These are phyloP conservation scores for Dianthus caryophyllus DNA, from an alignment of 148 eudicot genomes.

Conservation along the genomic window DNA sequence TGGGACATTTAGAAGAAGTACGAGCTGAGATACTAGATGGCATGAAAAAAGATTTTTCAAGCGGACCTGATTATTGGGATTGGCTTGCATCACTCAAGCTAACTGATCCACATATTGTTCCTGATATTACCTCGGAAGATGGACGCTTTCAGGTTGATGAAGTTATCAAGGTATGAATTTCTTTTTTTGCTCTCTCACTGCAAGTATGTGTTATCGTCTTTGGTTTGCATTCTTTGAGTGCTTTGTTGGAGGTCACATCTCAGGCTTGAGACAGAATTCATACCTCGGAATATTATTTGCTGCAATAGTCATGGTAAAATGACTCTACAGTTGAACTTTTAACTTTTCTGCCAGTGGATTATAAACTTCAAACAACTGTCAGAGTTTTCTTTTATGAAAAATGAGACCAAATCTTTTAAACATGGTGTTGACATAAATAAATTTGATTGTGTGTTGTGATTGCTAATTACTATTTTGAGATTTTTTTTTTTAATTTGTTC, in stretches of 20 bases:
- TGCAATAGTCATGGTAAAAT: not conserved
- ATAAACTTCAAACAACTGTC: not conserved
- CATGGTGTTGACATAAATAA: not conserved
- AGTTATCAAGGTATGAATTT: slow-evolving; percentile 50
- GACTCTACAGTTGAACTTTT: not conserved
- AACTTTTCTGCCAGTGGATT: not conserved
- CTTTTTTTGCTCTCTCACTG: not conserved
- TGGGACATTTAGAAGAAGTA: slow-evolving; percentile 68
- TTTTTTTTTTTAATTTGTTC: not conserved
- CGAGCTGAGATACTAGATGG: slow-evolving; percentile 55
- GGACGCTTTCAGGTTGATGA: slow-evolving; percentile 37
- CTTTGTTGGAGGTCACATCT: not conserved
- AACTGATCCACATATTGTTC: slow-evolving; percentile 21
- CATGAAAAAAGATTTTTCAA: slow-evolving; percentile 67
- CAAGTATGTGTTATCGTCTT: not conserved
- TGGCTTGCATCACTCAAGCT: slow-evolving; percentile 66
- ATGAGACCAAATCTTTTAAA: not conserved
- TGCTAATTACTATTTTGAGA: not conserved
- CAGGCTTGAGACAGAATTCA: not conserved
- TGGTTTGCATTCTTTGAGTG: not conserved
- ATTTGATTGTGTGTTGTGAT: not conserved
- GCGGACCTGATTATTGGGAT: slow-evolving; percentile 67
- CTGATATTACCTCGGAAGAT: slow-evolving; percentile 30
- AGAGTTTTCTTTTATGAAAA: not conserved
- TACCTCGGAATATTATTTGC: not conserved